Evolutionary conservation across 345 rosid genomes (phyloP).

Genomic region (Gossypium rotundifolium): DNA sequence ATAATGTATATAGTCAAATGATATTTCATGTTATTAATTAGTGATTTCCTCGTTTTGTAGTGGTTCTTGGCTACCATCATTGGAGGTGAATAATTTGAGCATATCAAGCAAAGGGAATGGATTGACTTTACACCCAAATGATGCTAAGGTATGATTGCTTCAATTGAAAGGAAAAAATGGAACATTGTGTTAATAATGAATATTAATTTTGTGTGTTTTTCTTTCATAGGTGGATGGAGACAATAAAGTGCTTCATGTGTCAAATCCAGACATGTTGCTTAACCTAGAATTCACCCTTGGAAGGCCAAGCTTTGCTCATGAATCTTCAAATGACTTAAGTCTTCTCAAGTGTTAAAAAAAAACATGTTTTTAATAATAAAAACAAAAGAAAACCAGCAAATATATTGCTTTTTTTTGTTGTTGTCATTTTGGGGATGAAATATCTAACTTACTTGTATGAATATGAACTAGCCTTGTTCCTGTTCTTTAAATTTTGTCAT

Average conservation of each 20-base stretch:
- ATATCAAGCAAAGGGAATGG: conserved; percentile 28
- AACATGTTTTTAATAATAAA: no score
- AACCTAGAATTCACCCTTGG: conserved; percentile 90
- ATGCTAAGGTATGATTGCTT: conserved; percentile 26
- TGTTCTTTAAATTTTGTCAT: background rate
- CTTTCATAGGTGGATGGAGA: conserved; percentile 27
- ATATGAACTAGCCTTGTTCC: background rate
- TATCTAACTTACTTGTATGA: conserved; percentile 7
- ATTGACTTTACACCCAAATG: conserved; percentile 29
- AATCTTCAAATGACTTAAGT: conserved; percentile 53
- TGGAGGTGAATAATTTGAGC: conserved; percentile 32
- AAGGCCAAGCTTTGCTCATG: conserved; percentile 45
- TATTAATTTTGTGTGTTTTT: background rate
- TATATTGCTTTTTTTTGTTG: background rate
- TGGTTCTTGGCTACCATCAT: conserved; percentile 41
- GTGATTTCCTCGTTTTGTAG: conserved; percentile 24
- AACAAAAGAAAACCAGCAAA: background rate
- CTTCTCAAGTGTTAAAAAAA: conserved; percentile 53
- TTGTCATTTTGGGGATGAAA: background rate
- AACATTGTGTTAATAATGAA: background rate
- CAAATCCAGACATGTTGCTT: conserved; percentile 40
- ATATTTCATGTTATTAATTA: no score
- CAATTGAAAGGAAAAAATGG: background rate
- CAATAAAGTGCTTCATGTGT: conserved; percentile 20
- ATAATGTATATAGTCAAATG: no score